These are phyloP conservation scores for Pleurotus giganteus DNA, from an alignment of 768 basidiomycete genomes.

Conservation along the genomic window DNA sequence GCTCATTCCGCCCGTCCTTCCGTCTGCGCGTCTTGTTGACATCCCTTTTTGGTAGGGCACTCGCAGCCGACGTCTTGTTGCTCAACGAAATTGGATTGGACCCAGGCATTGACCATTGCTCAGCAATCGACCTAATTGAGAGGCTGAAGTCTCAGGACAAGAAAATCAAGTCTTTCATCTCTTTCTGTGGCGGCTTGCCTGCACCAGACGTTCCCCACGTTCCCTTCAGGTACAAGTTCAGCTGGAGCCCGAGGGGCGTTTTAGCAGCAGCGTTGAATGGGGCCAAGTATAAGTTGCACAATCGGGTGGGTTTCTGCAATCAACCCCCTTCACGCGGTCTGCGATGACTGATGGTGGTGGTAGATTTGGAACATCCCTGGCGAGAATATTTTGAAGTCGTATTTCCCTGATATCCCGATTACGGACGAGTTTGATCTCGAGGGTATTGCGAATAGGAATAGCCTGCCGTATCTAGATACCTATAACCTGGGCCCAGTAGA, in stretches of 20 bases:
- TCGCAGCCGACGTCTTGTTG: slow-evolving; percentile 61
- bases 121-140: slow-evolving; percentile 70
- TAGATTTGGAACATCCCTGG: slow-evolving; percentile 52
- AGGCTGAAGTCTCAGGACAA: slow-evolving; percentile 50
- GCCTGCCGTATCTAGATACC: slow-evolving; percentile 62
- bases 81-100: slow-evolving; percentile 91
- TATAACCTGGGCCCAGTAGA: slow-evolving; percentile 53
- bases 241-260: slow-evolving; percentile 90
- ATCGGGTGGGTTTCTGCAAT: slow-evolving; percentile 41
- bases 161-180: slow-evolving; percentile 69
- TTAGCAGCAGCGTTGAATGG: slow-evolving; percentile 74
- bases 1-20: slow-evolving; percentile 15
- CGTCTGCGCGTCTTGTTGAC: not conserved
- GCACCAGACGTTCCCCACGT: slow-evolving; percentile 64
- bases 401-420: slow-evolving; percentile 69
- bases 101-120: slow-evolving; percentile 88
- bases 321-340: not conserved
- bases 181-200: slow-evolving; percentile 92
- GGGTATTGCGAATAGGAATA: slow-evolving; percentile 85
- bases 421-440: slow-evolving; percentile 65
- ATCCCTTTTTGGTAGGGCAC: slow-evolving; percentile 40
- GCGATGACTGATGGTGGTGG: not conserved
- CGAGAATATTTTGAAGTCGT: slow-evolving; percentile 47
- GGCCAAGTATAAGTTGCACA: slow-evolving; percentile 62
- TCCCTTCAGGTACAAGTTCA: slow-evolving; percentile 89